These are phyloP conservation scores for Atkinsonella texensis DNA, from an alignment of 2,329 filamentous ascomycete species.

Conservation along the genomic window DNA sequence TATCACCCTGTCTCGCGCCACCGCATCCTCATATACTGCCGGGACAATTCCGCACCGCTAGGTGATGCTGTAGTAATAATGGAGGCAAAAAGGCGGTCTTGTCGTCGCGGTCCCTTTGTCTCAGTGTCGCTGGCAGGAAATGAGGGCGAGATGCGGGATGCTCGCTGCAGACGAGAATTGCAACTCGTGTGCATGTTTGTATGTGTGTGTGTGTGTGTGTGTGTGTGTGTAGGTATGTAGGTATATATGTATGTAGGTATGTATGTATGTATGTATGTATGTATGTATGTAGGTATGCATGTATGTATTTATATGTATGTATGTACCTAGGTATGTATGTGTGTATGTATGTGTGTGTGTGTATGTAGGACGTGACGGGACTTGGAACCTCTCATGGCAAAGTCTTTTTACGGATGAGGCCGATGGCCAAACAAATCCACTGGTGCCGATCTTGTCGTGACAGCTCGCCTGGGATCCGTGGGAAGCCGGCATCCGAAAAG, in stretches of 20 bases:
- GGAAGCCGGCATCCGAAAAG: not conserved
- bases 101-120: not conserved
- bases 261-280: no score
- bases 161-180: not conserved
- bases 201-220: no score
- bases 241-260: no score
- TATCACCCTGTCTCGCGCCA: not conserved
- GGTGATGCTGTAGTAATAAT: not conserved
- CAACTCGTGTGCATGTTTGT: no score
- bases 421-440: not conserved
- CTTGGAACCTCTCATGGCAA: not conserved
- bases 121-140: not conserved
- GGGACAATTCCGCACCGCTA: not conserved
- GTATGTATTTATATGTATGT: no score
- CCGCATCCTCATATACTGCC: not conserved
- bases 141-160: not conserved
- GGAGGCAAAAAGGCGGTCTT: no score
- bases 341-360: no score
- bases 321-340: no score
- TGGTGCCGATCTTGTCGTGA: not conserved
- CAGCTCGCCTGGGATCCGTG: not conserved
- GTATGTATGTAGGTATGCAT: no score
- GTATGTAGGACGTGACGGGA: no score
- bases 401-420: not conserved
- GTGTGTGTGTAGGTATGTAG: no score